Evolutionary conservation across 1,284 basidiomycete genomes (phyloP), one percentile per base, ranked within the genome.

Genomic region (Heterobasidion parviporum): DNA sequence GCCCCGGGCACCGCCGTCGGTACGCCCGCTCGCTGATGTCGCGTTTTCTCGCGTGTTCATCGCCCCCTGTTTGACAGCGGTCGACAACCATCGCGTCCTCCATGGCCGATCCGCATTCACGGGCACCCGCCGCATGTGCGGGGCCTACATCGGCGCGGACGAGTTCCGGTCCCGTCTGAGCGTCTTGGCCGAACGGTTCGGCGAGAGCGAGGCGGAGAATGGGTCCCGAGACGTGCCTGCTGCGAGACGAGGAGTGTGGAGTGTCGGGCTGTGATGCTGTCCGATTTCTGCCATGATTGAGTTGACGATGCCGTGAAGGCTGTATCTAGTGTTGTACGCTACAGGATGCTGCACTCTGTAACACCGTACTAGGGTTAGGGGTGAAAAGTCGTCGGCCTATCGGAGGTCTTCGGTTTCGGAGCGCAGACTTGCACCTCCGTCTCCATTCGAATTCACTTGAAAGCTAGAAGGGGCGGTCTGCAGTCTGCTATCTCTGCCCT

Each of bases 1-100:
- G 74, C 79, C 46, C 88, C 93, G 0, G 95, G 96, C 0, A 96
- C 87, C 0, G 87, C 87, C 35, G 78, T 98, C 53, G 83, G 92
- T 92, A 64, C 65, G 89, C 35, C 35, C 52, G 52, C 18, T 10
- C 10, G 35, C 34, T 53, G 41, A 20, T 41, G 18, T 15, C 26
- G 52, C 47, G 38, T 54, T 50, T 53, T 47, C 26, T 35, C 15
- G 15, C 53, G 16, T 45, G 15, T 2, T 53, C 18, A 26, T 48
- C 18, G 48, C 54, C 51, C 12, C 5, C 12, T 41, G 1, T 5
- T 51, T 53, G 34, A 18, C 64, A 92, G 91, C 94, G 41, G 81
- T 97, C 54, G 90, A 99, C 71, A 98, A 99, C 67, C 92, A 97
- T 69, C 83, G 96, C 10, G 92, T 98, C 3, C 75, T 99, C 54